Evolutionary conservation across 2,329 filamentous ascomycete genomes (phyloP).

Genomic region (Herpotrichia juniperi): DNA sequence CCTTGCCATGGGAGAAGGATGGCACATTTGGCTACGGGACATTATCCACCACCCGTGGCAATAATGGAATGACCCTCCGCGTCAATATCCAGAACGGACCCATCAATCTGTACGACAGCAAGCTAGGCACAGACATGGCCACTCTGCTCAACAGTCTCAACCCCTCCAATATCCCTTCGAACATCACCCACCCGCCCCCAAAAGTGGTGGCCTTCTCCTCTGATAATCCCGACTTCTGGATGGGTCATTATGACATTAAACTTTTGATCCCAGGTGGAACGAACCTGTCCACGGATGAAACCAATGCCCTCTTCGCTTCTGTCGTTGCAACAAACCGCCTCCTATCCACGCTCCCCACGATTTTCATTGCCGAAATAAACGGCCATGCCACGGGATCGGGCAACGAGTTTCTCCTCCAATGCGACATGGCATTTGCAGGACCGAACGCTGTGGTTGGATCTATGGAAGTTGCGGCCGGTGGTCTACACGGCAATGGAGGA

Average conservation of each 20-base stretch:
- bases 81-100: neutral
- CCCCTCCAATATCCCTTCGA: neutral
- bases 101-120: neutral
- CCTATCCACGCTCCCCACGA: constrained; percentile 9
- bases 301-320: neutral
- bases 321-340: neutral
- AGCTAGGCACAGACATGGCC: neutral
- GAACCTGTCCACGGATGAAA: neutral
- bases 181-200: constrained; percentile 2
- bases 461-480: constrained; percentile 13
- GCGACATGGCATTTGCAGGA: constrained; percentile 25
- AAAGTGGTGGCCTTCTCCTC: constrained; percentile 19
- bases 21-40: constrained; percentile 1
- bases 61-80: neutral
- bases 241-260: constrained; percentile 10
- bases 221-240: constrained; percentile 13
- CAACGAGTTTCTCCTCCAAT: constrained; percentile 18
- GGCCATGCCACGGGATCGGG: constrained; percentile 19
- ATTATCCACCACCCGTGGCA: neutral
- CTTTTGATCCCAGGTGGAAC: constrained; percentile 1
- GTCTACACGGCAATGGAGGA: constrained; percentile 11
- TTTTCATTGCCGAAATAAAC: constrained; percentile 26
- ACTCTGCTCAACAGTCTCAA: neutral
- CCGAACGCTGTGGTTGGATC: constrained; percentile 15
- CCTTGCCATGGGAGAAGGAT: neutral